These are phyloP conservation scores for Apophysomyces trapeziformis DNA, from an alignment of 371 early-diverging fungal genomes.

Conservation along the genomic window DNA sequence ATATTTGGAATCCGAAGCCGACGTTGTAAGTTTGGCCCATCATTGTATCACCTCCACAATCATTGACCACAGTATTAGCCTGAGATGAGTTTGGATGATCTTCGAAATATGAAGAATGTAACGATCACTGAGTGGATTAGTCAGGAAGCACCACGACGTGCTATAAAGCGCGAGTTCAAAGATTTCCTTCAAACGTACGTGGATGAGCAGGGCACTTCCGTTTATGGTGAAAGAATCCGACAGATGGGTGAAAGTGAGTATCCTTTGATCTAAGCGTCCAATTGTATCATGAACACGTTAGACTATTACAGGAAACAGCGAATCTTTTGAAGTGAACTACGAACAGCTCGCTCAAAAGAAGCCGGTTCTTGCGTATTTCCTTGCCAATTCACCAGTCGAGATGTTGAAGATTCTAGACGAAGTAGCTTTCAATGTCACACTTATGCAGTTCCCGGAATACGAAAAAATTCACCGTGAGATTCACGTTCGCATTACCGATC, in stretches of 20 bases:
- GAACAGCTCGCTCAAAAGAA: slow-evolving; percentile 78
- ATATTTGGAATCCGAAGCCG: slow-evolving; percentile 38
- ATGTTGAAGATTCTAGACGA: slow-evolving; percentile 92
- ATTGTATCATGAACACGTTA: not conserved
- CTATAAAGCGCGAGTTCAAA: slow-evolving; percentile 86
- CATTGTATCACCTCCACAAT: not conserved
- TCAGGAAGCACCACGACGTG: slow-evolving; percentile 77
- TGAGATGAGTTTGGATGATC: slow-evolving; percentile 57
- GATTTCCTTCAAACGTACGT: slow-evolving; percentile 87
- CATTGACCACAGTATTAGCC: slow-evolving; percentile 29
- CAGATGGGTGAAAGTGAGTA: slow-evolving; percentile 83
- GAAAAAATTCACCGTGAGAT: slow-evolving; percentile 92
- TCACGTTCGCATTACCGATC: slow-evolving; percentile 93
- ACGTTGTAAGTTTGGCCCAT: not conserved
- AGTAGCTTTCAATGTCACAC: slow-evolving; percentile 91
- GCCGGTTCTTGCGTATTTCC: slow-evolving; percentile 83
- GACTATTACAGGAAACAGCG: slow-evolving; percentile 69
- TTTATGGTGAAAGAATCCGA: slow-evolving; percentile 92
- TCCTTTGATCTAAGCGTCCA: not conserved
- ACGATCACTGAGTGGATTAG: slow-evolving; percentile 82
- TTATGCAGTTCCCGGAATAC: slow-evolving; percentile 92
- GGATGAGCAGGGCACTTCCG: slow-evolving; percentile 84
- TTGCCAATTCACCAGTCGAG: slow-evolving; percentile 87
- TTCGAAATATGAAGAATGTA: slow-evolving; percentile 52
- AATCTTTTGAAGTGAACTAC: slow-evolving; percentile 90